Evolutionary conservation across 495 filamentous ascomycete species (phyloP).

Genomic region (Neurospora africana): DNA sequence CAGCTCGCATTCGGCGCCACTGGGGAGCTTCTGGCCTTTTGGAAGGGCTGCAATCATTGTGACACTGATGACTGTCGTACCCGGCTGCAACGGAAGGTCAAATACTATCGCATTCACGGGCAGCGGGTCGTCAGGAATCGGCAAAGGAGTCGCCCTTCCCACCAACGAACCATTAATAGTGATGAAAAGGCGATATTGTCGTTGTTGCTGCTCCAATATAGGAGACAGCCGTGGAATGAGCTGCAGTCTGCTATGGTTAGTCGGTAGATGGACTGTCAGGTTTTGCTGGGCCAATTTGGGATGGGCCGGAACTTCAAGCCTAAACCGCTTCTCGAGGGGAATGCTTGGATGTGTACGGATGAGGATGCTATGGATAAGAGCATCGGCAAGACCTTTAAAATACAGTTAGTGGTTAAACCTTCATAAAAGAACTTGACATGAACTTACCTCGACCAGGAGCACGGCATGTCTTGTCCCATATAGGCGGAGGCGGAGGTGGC

Average conservation of each 20-base stretch:
- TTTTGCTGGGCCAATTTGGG: slow-evolving; percentile 53
- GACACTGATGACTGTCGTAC: slow-evolving; percentile 55
- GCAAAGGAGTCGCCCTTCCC: slow-evolving; percentile 33
- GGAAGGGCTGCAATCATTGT: slow-evolving; percentile 54
- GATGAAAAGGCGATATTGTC: slow-evolving; percentile 21
- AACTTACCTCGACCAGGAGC: slow-evolving; percentile 46
- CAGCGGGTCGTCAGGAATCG: slow-evolving; percentile 36
- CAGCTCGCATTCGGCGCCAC: slow-evolving; percentile 52
- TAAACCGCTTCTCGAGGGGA: slow-evolving; percentile 41
- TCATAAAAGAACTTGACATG: not conserved
- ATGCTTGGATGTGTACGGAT: slow-evolving; percentile 57
- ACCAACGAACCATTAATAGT: slow-evolving; percentile 47
- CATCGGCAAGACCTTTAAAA: slow-evolving; percentile 30
- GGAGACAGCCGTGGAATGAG: slow-evolving; percentile 50
- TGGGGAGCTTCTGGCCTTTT: slow-evolving; percentile 42
- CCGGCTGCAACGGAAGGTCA: slow-evolving; percentile 49
- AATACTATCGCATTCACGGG: slow-evolving; percentile 41
- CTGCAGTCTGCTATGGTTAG: slow-evolving; percentile 53
- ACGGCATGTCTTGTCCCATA: slow-evolving; percentile 23
- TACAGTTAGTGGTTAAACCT: not conserved
- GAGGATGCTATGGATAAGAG: slow-evolving; percentile 54
- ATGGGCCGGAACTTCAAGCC: slow-evolving; percentile 50
- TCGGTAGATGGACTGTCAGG: slow-evolving; percentile 52
- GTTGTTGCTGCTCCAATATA: slow-evolving; percentile 35
- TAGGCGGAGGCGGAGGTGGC: slow-evolving; percentile 9